A percentile compares a stretch with the other conserved stretches of the same genome.
Evolutionary conservation across 2,329 filamentous ascomycete genomes (phyloP).

Genomic region (Aspergillus latus): DNA sequence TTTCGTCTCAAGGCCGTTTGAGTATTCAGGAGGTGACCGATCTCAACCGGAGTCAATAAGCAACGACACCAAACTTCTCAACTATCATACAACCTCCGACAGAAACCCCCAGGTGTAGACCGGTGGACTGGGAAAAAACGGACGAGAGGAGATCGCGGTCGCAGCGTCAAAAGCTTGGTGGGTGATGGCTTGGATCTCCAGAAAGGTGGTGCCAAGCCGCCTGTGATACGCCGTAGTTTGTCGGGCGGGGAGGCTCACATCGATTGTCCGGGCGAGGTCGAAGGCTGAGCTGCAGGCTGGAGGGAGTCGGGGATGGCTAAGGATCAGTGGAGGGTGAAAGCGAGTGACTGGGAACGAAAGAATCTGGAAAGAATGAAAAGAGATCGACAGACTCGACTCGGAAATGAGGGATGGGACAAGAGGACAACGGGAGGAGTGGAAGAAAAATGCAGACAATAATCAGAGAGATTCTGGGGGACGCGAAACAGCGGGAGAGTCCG

Average conservation of each 20-base stretch:
- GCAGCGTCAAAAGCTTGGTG: not conserved
- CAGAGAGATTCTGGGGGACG: not conserved
- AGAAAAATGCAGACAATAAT: conserved; percentile 5
- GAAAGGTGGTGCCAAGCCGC: conserved; percentile 20
- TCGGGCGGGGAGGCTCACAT: conserved; percentile 25
- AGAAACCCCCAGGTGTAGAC: conserved; percentile 9
- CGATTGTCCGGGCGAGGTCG: conserved; percentile 17
- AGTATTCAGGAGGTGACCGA: conserved; percentile 18
- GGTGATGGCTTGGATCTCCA: conserved; percentile 7
- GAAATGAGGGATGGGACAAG: conserved; percentile 5
- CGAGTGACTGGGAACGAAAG: conserved; percentile 8
- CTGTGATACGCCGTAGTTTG: conserved; percentile 22
- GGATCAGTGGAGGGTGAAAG: conserved; percentile 1
- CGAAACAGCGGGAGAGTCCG: conserved; percentile 7
- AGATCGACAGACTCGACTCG: not conserved
- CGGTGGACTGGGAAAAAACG: not conserved
- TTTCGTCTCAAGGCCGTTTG: conserved; percentile 7
- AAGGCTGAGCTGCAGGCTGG: conserved; percentile 23
- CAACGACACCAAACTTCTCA: conserved; percentile 9
- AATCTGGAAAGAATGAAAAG: conserved; percentile 10
- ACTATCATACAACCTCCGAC: conserved; percentile 16
- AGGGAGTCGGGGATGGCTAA: conserved; percentile 8
- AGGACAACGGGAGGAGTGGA: not conserved
- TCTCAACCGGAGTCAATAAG: conserved; percentile 6
- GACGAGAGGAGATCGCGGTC: conserved; percentile 1